Base-by-base conservation (phyloP, 148 eudicot species). In the Spergularia bocconei region DNA sequence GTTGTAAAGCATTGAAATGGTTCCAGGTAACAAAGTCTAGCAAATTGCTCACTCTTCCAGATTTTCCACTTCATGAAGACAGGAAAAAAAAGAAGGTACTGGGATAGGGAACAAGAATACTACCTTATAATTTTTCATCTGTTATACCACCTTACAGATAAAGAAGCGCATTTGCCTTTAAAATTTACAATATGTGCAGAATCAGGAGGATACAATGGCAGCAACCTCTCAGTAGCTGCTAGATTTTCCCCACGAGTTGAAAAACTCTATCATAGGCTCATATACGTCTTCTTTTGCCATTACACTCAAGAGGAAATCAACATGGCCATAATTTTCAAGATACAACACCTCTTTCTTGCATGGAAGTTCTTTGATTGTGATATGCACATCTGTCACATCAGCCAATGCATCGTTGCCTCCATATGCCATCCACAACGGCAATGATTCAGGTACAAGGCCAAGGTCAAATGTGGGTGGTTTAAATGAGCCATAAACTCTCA, bases 401-500 rank as follows among this genome's bases (percentile, higher is more conserved):
- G 94, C 97, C 78, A 96, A 89, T 61, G 79, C 93, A 80, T 96
- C 99, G 11, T 84, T 87, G 41, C 90, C 93, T 54, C 99, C 99
- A 75, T 88, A 92, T 61, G 82, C 98, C 89, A 96, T 96, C 99
- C 97, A 96, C 25, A 96, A 3, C 20, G 98, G 98, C 80, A 96
- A 84, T 11, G 91, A 85, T 56, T 86, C 73, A 23, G 99, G 93
- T 51, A 96, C 80, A 8, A 58, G 73, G 82, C 91, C 81, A 59
- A 96, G 87, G 85, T 96, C 91, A 70, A 91, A 96, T 51, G n/a
- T 61, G 2, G 98, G 98, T 73, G 99, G 97, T 75, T 82, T 86
- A 39, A 50, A 9, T 11, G 87, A 85, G 48, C 94, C 92, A 75
- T 96, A 96, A 57, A 64, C 73, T 81, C 71, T 84, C 55, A 86